Evolutionary conservation across 2,329 filamentous ascomycete genomes (phyloP).

Genomic region (Diaporthe sp.): DNA sequence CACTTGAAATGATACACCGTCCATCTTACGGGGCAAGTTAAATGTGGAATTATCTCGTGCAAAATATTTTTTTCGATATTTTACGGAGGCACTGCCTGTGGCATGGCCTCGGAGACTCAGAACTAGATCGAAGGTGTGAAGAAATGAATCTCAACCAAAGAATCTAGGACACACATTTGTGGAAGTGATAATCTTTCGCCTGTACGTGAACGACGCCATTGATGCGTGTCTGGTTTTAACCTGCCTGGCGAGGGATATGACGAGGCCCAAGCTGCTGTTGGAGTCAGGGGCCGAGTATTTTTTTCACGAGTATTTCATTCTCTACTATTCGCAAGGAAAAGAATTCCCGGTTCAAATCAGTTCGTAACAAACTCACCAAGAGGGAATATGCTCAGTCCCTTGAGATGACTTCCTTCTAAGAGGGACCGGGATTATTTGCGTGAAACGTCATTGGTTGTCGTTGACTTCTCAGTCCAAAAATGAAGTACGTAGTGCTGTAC

Average conservation of each 20-base stretch:
- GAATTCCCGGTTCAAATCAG: not conserved
- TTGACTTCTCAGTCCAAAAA: not conserved
- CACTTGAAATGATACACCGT: not conserved
- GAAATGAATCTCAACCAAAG: not conserved
- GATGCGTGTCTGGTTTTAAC: not conserved
- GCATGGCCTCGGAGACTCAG: not conserved
- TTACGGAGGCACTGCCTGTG: not conserved
- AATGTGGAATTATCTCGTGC: not conserved
- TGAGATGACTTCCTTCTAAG: not conserved
- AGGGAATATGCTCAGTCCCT: not conserved
- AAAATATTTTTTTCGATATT: no score
- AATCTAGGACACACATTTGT: not conserved
- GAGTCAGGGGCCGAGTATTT: not conserved
- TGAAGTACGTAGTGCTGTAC: not conserved
- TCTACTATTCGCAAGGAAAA: not conserved
- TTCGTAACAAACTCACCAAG: not conserved
- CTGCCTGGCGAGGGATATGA: not conserved
- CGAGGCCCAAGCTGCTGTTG: not conserved
- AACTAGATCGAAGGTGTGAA: not conserved
- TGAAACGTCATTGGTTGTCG: constrained; percentile 24
- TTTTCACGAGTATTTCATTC: not conserved
- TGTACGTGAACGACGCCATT: no score
- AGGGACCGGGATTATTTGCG: not conserved
- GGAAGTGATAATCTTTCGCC: not conserved
- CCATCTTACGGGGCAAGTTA: not conserved